Base-by-base conservation (phyloP, 2,329 filamentous ascomycete species). In the Clarireedia paspali region DNA sequence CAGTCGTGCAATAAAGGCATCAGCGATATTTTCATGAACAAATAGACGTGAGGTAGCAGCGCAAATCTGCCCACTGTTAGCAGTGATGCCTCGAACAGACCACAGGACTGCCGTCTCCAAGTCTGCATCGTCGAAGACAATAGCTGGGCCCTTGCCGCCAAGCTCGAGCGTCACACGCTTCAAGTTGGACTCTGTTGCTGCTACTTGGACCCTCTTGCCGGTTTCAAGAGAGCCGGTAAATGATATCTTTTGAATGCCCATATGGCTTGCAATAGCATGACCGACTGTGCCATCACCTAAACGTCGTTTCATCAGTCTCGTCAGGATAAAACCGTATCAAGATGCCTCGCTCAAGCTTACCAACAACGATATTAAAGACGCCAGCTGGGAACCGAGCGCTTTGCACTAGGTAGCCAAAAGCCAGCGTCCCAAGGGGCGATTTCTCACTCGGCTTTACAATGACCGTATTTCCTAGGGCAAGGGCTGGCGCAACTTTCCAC, bases 11-110 rank as follows among this genome's bases (percentile, higher is more conserved):
- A 26, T 39, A 46, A 59, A 54, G 6, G 42, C 20, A 34, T 80
- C 77, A 64, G 81, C 83, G 50, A 84, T 76, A 1, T 70, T 72
- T 60, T 81, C 78, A 62, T 84, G 82, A 2, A 85, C 75, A 63
- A 81, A 84, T 44, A 84, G 69, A 0, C 82, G 73, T 69, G 84
- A 84, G 47, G 75, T 75, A 49, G 75, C 74, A 36, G 81, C 73
- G 65, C 78, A 81, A 12, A 81, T 73, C 24, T 57, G 55, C 12
- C 77, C 75, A 0, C 75, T 75, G 63, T 79, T 77, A 54, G 78
- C 71, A 58, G 81, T 78, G 12, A 73, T 72, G 6, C 74, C 72
- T 6, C 66, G 67, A 0, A 74, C 76, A 15, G 79, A 68, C 58
- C 73, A 23, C 14, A 68, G 70, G 6, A 75, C 72, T 10, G 74